Base-by-base conservation (phyloP, 768 basidiomycete species). In the Naganishia vishniacii region DNA sequence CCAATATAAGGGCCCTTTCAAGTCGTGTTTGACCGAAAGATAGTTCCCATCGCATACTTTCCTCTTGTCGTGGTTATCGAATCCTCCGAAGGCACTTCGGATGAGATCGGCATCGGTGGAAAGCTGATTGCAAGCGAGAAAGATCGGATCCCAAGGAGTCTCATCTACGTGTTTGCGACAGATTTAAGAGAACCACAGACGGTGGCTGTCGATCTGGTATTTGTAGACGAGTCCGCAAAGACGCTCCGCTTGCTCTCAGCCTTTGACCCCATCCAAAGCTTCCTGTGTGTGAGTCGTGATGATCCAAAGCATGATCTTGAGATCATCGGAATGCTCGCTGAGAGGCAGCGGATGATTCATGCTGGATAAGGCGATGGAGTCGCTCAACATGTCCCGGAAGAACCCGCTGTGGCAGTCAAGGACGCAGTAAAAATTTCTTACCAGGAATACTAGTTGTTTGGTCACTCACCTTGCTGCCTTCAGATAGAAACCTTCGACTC, bases 391-490 rank as follows among this genome's bases (percentile, higher is more conserved):
- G 48, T 49, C 48, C 16, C 32, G 6, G 18, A 37, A 34, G 31
- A 51, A 20, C 6, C 32, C 31, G 20, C 49, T 51, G 25, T 7
- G 18, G 2, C 15, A 34, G n/a, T 4, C n/a, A 34, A 34, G 2
- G 29, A 12, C n/a, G 32, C 31, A 51, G 18, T 44, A 8, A 6
- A 44, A 44, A 20, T 12, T 5, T 15, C 11, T 5, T 8, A 8
- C 42, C 9, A 6, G 18, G 5, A 20, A 44, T 20, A 18, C 42
- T 18, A 44, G 9, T n/a, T 12, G 5, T 15, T 18, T 11, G n/a
- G 18, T 16, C 6, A 51, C 49, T 51, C 18, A 51, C 49, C 49
- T 51, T 15, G 49, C 31, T 18, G 49, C 49, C 13, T 51, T 51
- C 49, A 51, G 20, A 29, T 31, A 29, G 20, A 29, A 49, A 29